Conservation (phyloP, 208 protist species). For the Acanthamoeba lenticulata region DNA sequence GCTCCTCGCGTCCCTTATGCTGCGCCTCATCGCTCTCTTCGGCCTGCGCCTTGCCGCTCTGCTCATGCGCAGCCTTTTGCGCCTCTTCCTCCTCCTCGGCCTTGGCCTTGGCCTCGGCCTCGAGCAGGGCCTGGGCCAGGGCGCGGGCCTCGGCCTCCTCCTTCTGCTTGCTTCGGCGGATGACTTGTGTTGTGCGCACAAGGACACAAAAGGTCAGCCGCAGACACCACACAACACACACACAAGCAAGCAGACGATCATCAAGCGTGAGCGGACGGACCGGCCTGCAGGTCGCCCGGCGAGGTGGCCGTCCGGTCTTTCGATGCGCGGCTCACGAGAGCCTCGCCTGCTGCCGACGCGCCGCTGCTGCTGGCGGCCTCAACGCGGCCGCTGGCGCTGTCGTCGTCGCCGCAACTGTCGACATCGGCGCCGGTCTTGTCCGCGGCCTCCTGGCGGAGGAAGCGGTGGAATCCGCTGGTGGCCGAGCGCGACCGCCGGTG, state of each 20-base stretch:
- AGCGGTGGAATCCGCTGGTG: slow-evolving; percentile 7
- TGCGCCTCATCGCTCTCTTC: not conserved
- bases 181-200: not conserved
- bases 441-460: not conserved
- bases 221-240: not conserved
- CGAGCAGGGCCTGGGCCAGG: too few relatives aligned
- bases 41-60: too few relatives aligned
- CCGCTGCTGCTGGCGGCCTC: too few relatives aligned
- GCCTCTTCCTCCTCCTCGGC: not conserved
- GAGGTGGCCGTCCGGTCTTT: not conserved
- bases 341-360: too few relatives aligned
- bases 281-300: not conserved
- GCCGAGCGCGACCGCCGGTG: not conserved
- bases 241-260: not conserved
- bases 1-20: not conserved
- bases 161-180: not conserved
- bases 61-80: too few relatives aligned
- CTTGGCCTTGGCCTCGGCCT: too few relatives aligned
- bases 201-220: not conserved
- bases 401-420: too few relatives aligned
- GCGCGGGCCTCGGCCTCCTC: too few relatives aligned
- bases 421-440: too few relatives aligned
- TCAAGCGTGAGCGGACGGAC: not conserved
- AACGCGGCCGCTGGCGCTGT: too few relatives aligned
- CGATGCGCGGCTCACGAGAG: not conserved